Evolutionary conservation across 2,329 filamentous ascomycete species (phyloP).

Genomic region (Phaeosphaeria sp.): DNA sequence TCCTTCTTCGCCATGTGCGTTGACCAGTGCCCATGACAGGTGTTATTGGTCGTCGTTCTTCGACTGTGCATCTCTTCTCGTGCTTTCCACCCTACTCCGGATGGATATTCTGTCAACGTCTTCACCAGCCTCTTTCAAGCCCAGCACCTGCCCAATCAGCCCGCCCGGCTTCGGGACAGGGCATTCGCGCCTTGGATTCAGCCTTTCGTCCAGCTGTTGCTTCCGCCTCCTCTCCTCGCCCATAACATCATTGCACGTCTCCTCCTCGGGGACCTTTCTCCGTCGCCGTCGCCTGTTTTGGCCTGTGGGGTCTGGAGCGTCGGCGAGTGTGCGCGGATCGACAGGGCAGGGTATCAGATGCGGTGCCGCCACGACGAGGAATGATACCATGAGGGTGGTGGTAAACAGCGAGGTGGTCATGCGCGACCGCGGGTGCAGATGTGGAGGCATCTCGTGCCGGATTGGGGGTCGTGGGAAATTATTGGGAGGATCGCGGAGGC

Average conservation of each 20-base stretch:
- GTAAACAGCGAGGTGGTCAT: conserved; percentile 95
- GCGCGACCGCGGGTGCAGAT: conserved; percentile 91
- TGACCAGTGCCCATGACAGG: background rate
- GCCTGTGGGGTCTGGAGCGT: conserved; percentile 58
- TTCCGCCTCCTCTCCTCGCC: conserved; percentile 25
- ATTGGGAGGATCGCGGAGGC: conserved; percentile 30
- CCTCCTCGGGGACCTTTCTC: conserved; percentile 43
- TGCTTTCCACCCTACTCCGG: conserved; percentile 16
- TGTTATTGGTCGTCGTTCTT: conserved; percentile 18
- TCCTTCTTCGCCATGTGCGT: background rate
- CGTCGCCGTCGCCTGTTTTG: conserved; percentile 48
- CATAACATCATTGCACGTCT: conserved; percentile 26
- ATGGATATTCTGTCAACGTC: conserved; percentile 20
- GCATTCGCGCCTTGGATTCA: conserved; percentile 70
- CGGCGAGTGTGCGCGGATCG: conserved; percentile 74
- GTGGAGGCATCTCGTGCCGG: conserved; percentile 68
- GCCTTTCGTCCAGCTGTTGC: conserved; percentile 24
- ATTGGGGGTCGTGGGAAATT: conserved; percentile 17
- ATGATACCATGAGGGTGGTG: conserved; percentile 86
- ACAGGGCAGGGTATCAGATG: conserved; percentile 92
- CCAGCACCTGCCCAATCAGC: conserved; percentile 75
- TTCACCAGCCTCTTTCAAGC: conserved; percentile 60
- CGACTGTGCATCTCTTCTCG: conserved; percentile 15
- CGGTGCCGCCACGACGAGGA: conserved; percentile 89
- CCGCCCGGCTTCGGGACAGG: conserved; percentile 91